phyloP scores from a whole-genome alignment of 805 yeast genomes.

The fission yeast (Schizosaccharomyces pombe) region DNA sequence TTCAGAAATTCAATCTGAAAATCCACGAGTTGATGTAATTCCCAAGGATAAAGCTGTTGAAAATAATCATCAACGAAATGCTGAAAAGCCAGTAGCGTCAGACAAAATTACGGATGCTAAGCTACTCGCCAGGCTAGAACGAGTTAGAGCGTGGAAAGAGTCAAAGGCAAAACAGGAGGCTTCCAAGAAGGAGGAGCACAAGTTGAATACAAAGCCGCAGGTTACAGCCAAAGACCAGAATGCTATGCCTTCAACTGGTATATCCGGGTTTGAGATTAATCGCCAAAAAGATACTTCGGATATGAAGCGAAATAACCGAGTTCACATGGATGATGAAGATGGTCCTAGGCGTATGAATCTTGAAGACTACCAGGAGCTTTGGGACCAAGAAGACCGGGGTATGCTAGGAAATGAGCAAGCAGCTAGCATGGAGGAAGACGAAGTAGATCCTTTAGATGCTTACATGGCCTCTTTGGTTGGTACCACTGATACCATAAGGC shows the following conservation, averaged over 20 bases:
- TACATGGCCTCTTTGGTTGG: conserved; percentile 18
- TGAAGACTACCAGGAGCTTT: conserved; percentile 15
- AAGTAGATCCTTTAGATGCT: conserved; percentile 25
- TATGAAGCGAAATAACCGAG: not conserved
- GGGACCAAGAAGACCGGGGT: conserved; percentile 14
- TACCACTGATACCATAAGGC: conserved; percentile 2
- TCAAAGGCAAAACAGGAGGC: conserved; percentile 10
- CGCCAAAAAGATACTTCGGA: conserved; percentile 3
- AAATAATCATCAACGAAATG: no score
- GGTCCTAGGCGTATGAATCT: conserved; percentile 17
- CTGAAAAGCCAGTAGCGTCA: no score
- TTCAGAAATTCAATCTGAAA: conserved; percentile 9
- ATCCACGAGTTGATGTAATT: not conserved
- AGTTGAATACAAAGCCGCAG: conserved; percentile 8
- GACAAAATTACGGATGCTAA: conserved; percentile 16
- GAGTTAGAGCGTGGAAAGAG: conserved; percentile 36
- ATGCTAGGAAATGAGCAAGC: conserved; percentile 13
- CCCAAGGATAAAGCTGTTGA: not conserved
- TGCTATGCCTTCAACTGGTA: conserved; percentile 4
- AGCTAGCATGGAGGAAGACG: conserved; percentile 11
- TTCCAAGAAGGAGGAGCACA: conserved; percentile 7
- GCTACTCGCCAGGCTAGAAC: conserved; percentile 25
- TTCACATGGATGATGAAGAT: conserved; percentile 1
- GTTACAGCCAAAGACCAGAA: conserved; percentile 1
- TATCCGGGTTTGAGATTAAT: conserved; percentile 4